Evolutionary conservation across 768 basidiomycete species (phyloP), one percentile per base, ranked within the genome.

Genomic region (Amanita molliuscula): DNA sequence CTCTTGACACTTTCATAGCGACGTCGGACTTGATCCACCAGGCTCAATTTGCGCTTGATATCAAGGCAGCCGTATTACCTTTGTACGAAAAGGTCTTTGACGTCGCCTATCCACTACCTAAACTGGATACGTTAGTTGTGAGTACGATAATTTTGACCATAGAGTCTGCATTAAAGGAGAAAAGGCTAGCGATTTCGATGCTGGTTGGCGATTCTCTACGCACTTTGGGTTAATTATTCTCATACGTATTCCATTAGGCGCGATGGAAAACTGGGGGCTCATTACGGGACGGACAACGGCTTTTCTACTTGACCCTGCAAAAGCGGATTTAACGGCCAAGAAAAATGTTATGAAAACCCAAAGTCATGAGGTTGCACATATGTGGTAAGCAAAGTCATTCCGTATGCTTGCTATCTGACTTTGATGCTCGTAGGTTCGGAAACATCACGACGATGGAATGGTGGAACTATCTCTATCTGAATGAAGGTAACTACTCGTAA

Each of bases 251-350:
- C n/a, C 23, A 23, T 37, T 56, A 71, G 78, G 83, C 52, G 85
- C 86, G 4, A 93, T 94, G 93, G 94, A 96, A 66, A 93, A 92
- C 63, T 92, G 88, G 88, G 90, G 88, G 23, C 69, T 95, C 50
- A 96, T 96, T 61, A 94, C 86, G 11, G 94, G 93, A 16, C 72
- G 93, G 38, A 93, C 91, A 0, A 79, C 72, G 36, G 84, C 82
- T 3, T 86, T 89, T 62, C 67, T 95, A 37, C 74, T 88, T 53
- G 87, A 96, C 62, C 79, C 81, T n/a, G 71, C 83, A 61, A 81
- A 77, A 48, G 76, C 77, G 21, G 84, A 88, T 57, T 65, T 91
- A 43, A 67, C 68, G 8, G 84, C 81, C 35, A 88, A 84, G 73
- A 88, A 92, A 64, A 69, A 76, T n/a, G 79, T 95, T 50, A 86